Evolutionary conservation across 202 grass and related monocot genomes (phyloP), one percentile per base, ranked within the genome.

Genomic region (Eragrostis tef): DNA sequence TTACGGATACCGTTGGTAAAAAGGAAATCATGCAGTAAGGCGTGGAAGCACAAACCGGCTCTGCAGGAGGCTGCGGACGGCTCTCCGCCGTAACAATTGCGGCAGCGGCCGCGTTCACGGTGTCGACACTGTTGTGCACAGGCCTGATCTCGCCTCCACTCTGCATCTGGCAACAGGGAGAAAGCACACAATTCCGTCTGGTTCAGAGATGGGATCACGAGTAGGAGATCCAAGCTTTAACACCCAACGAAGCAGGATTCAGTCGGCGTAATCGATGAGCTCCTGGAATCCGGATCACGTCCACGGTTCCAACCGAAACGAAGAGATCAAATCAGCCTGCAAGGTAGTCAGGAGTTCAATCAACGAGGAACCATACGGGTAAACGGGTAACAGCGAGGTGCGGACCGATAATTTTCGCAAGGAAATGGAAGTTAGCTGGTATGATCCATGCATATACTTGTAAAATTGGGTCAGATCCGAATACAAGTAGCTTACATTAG

Each of bases 41-140:
- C 15, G 6, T 46, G 0, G 43, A 78, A 29, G 51, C 54, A 83
- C 90, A 8, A 60, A 93, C 88, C 80, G 89, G 89, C 72, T 94
- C 91, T 4, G 87, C 83, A 6, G 83, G 73, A 70, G 90, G 93
- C 72, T 90, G 90, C 1, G 87, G 70, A 42, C 96, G 88, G 88
- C 90, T 96, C 81, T 94, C 96, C 5, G 90, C 88, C 1, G 90
- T 75, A 56, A 89, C 78, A 69, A 99, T 99, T 52, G 96, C 96
- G 0, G 71, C 96, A 0, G 96, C 96, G 1, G 96, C 96, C 0
- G 96, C 93, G 81, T 99, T 99, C 42, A 99, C 96, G 2, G 96
- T 99, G 29, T 96, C 96, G 0, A 99, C 93, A 70, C 87, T 99
- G 87, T 93, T 90, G 84, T 93, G 85, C 70, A 85, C 83, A 29